These are phyloP conservation scores for Ogataea philodendri DNA, from an alignment of 805 yeast species.

Conservation along the genomic window DNA sequence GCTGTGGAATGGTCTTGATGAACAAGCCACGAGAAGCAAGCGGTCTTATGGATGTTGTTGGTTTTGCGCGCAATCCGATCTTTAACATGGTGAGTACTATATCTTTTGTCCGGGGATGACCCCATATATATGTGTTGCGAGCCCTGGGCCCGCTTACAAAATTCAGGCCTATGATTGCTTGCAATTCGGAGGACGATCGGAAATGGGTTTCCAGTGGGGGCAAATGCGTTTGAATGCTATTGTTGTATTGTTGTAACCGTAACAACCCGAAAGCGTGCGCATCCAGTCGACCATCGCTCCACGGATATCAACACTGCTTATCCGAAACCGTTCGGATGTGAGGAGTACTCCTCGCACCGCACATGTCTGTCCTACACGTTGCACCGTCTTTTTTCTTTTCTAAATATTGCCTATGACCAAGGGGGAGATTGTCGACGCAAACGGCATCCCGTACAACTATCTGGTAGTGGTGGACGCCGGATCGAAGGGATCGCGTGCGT, in stretches of 20 bases:
- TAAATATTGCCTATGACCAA: constrained; percentile 4
- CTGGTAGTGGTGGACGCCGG: constrained; percentile 65
- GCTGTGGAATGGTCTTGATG: constrained; percentile 46
- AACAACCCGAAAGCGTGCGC: not conserved
- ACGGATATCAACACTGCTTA: constrained; percentile 7
- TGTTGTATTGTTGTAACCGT: too few relatives aligned
- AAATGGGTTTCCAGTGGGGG: not conserved
- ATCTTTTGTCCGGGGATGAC: constrained; percentile 7
- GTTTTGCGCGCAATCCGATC: constrained; percentile 12
- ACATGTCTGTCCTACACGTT: constrained; percentile 1
- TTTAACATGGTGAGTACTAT: constrained; percentile 7
- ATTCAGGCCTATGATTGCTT: constrained; percentile 11
- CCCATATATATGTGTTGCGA: constrained; percentile 9
- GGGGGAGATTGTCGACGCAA: constrained; percentile 33
- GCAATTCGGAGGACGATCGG: constrained; percentile 10
- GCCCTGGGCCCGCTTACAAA: constrained; percentile 11
- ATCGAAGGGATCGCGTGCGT: constrained; percentile 62
- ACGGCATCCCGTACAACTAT: constrained; percentile 56
- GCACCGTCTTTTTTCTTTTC: constrained; percentile 1
- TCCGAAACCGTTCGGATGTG: too few relatives aligned
- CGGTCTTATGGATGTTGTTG: constrained; percentile 11
- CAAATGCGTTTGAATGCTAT: not conserved
- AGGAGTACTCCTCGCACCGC: not conserved
- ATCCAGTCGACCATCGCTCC: not conserved
- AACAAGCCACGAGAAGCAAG: constrained; percentile 20